Conservation (phyloP, 164 flowering plant genomes). For the Litsea cubeba region DNA sequence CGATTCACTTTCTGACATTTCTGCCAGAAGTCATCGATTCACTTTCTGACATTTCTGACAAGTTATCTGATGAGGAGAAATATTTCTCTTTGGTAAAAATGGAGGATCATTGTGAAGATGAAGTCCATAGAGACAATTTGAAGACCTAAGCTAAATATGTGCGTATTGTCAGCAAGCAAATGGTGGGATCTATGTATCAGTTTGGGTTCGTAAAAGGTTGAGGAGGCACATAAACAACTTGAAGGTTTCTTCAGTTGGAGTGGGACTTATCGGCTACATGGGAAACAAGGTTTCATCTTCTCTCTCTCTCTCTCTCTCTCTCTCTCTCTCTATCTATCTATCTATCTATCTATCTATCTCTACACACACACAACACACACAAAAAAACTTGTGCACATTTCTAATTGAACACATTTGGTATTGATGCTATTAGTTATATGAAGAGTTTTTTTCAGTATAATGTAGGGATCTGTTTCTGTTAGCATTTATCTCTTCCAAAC, state of each 20-base stretch:
- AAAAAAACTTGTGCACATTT: neutral
- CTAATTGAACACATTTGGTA: neutral
- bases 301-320: too few relatives aligned
- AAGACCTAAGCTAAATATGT: conserved; percentile 47
- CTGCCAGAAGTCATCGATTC: too few relatives aligned
- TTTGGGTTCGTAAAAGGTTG: conserved; percentile 79
- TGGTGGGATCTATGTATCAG: conserved; percentile 89
- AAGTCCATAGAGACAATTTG: conserved; percentile 1
- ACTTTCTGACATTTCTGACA: conserved; percentile 41
- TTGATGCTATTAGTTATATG: conserved; percentile 3
- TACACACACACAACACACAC: neutral
- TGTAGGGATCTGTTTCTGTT: conserved; percentile 94
- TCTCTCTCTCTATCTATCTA: too few relatives aligned
- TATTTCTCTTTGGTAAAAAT: conserved; percentile 25
- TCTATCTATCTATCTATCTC: too few relatives aligned
- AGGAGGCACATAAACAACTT: too few relatives aligned
- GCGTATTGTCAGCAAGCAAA: conserved; percentile 89
- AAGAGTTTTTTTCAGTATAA: neutral
- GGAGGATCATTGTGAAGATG: conserved; percentile 17
- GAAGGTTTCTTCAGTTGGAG: conserved; percentile 93
- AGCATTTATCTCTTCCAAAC: conserved; percentile 92
- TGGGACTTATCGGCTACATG: conserved; percentile 98
- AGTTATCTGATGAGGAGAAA: conserved; percentile 44
- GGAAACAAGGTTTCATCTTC: conserved; percentile 77
- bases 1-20: too few relatives aligned